Evolutionary conservation across 2,329 filamentous ascomycete species (phyloP), one percentile per base, ranked within the genome.

Genomic region (Paraconiothyrium brasiliense): DNA sequence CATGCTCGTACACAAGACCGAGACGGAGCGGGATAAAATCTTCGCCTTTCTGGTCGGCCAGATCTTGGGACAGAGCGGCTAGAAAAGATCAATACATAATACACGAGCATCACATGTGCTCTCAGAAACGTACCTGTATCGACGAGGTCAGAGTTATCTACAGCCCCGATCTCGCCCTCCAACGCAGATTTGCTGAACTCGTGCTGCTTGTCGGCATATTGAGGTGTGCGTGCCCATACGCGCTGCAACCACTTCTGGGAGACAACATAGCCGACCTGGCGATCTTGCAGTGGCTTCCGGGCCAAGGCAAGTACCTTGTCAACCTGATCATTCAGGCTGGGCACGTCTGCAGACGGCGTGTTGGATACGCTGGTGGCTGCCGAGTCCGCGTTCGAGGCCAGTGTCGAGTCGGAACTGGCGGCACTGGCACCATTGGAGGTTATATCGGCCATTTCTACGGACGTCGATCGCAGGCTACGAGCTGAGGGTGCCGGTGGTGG

Each of bases 101-200:
- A 4, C 5, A n/a, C 16, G 9, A 2, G n/a, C 16, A 13, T 2
- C 41, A n/a, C 14, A 27, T n/a, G 16, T 7, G 51, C 3, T 16
- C 11, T 32, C 10, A 10, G 43, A 11, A 57, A 51, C 59, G 20
- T 60, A 69, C 69, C 64, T 54, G 64, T 57, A 39, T 78, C 76
- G 20, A 76, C 77, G 51, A 97, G 89, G 73, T 94, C 91, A 0
- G 91, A 89, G 74, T 97, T 97, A 82, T 97, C 93, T 35, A 98
- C 86, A 0, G 92, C 91, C 1, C 93, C 93, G 59, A 95, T 85
- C 4, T 87, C 85, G 7, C 86, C 87, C 60, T 89, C 85, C 11
- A 83, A 75, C 10, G 85, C 85, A n/a, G 84, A 80, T 64, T 91
- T 91, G 62, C 85, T 82, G 43, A 80, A 81, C 55, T 86, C 84